phyloP scores from a whole-genome alignment of 768 basidiomycete genomes.

The Tylopilus intermedius region DNA sequence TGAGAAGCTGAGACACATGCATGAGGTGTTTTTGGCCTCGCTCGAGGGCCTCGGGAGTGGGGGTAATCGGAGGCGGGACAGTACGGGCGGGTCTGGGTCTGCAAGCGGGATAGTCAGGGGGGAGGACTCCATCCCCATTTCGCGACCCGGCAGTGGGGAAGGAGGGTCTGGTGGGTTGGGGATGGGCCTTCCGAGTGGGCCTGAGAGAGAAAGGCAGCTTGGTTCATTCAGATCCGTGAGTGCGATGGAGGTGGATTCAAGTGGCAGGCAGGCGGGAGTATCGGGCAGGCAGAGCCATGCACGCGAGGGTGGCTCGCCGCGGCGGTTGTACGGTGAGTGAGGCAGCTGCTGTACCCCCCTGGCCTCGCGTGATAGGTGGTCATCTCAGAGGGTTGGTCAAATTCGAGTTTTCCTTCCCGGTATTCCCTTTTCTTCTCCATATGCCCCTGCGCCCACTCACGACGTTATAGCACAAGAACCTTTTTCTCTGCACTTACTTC shows the following conservation, averaged over 20 bases:
- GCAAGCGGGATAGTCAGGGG: slow-evolving; percentile 7
- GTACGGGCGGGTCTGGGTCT: slow-evolving; percentile 11
- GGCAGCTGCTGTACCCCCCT: background rate
- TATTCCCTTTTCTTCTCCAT: background rate
- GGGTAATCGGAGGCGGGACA: slow-evolving; percentile 26
- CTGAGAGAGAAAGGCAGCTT: slow-evolving; percentile 22
- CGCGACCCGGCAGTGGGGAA: slow-evolving; percentile 12
- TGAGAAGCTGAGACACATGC: slow-evolving; percentile 59
- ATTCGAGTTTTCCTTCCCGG: background rate
- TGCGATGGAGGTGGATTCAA: slow-evolving; percentile 12
- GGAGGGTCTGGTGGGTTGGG: slow-evolving; percentile 6
- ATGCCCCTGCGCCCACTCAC: background rate
- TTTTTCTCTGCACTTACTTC: slow-evolving; percentile 1
- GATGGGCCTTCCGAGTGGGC: slow-evolving; percentile 11
- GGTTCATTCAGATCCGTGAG: slow-evolving; percentile 32
- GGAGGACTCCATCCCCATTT: background rate
- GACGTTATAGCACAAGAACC: slow-evolving; percentile 11
- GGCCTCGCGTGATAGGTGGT: background rate
- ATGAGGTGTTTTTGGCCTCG: slow-evolving; percentile 60
- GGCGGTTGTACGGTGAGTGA: slow-evolving; percentile 9
- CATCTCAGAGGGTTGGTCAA: background rate
- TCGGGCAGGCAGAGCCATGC: slow-evolving; percentile 34
- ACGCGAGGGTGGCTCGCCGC: slow-evolving; percentile 20
- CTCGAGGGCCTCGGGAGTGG: slow-evolving; percentile 53
- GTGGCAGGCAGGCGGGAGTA: slow-evolving; percentile 34